A percentile compares a stretch with the other conserved stretches of the same genome.
phyloP scores from a whole-genome alignment of 2,329 filamentous ascomycete species.

The Zymoseptoria passerinii region DNA sequence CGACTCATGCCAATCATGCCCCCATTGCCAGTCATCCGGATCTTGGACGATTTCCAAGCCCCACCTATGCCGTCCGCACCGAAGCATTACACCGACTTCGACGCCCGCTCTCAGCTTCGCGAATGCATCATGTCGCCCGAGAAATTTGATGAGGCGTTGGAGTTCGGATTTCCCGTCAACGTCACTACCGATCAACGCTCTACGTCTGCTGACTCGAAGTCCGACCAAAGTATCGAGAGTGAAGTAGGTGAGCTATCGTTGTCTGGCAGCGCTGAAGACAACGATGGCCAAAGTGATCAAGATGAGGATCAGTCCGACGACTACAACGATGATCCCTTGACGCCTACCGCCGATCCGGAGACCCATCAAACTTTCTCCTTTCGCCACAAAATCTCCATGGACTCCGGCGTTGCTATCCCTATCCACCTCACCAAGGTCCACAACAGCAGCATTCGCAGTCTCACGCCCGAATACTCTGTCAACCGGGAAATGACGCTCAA shows the following conservation, averaged over 20 bases:
- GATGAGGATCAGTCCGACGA: slow-evolving; percentile 9
- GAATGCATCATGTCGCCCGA: slow-evolving; percentile 81
- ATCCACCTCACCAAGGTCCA: not conserved
- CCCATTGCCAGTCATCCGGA: slow-evolving; percentile 9
- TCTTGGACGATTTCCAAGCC: not conserved
- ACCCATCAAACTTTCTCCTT: not conserved
- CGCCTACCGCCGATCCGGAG: slow-evolving; percentile 8
- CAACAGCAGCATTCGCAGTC: slow-evolving; percentile 7
- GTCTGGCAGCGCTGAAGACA: slow-evolving; percentile 9
- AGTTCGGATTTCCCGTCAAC: slow-evolving; percentile 71
- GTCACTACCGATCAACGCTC: slow-evolving; percentile 1
- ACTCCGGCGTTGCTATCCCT: slow-evolving; percentile 29
- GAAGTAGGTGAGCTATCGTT: slow-evolving; percentile 10
- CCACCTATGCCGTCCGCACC: slow-evolving; percentile 4
- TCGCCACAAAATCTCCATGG: slow-evolving; percentile 26
- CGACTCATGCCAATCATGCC: slow-evolving; percentile 20
- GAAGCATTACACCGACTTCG: slow-evolving; percentile 79
- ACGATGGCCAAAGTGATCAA: not conserved
- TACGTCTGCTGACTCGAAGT: slow-evolving; percentile 16
- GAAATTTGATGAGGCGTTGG: slow-evolving; percentile 90
- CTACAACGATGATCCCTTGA: slow-evolving; percentile 2
- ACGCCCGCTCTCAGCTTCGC: slow-evolving; percentile 76
- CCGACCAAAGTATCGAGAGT: not conserved
- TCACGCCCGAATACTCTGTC: slow-evolving; percentile 12
- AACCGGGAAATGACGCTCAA: slow-evolving; percentile 83